Evolutionary conservation across 768 basidiomycete genomes (phyloP), one percentile per base, ranked within the genome.

Genomic region (Artomyces pyxidatus): DNA sequence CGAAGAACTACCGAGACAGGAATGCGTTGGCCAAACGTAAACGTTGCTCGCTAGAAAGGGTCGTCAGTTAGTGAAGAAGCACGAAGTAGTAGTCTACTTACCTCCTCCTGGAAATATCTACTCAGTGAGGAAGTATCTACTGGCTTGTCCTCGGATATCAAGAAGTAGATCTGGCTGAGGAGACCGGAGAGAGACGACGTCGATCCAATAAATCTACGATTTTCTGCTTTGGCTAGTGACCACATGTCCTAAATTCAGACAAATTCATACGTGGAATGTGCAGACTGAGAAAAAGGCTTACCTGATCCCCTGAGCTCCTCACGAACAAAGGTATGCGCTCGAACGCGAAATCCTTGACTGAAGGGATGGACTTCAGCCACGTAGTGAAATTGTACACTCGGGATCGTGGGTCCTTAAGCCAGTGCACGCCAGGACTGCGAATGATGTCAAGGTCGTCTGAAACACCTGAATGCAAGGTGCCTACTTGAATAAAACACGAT

Each of bases 181-280:
- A 93, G 80, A 29, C 86, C 83, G 0, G 90, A 84, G 45, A 96
- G 65, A 1, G 90, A 92, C 7, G 92, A 95, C 0, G 94, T 98
- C 3, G 90, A 94, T 3, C 94, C 95, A 2, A 78, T 78, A 61
- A 88, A 96, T 23, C 59, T 70, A 37, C 77, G 75, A 0, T 73
- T 65, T 51, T 88, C 72, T 37, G 67, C 63, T 55, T 74, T 71
- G 1, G 87, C 85, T 12, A 95, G 66, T 9, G 59, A 58, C 52
- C 72, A 71, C 9, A 95, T 67, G 49, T 89, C 85, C 85, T 92
- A 47, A 40, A 44, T 30, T 40, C 27, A 12, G 7, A 23, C 14
- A 25, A 30, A 7, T 23, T 17, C 28, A 7, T 14, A n/a, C 41
- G 3, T 19, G 26, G 9, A 41, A 10, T 40, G 49, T 22, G 43